Conservation (phyloP, 345 rosid species). For the Carallia pectinifolia region DNA sequence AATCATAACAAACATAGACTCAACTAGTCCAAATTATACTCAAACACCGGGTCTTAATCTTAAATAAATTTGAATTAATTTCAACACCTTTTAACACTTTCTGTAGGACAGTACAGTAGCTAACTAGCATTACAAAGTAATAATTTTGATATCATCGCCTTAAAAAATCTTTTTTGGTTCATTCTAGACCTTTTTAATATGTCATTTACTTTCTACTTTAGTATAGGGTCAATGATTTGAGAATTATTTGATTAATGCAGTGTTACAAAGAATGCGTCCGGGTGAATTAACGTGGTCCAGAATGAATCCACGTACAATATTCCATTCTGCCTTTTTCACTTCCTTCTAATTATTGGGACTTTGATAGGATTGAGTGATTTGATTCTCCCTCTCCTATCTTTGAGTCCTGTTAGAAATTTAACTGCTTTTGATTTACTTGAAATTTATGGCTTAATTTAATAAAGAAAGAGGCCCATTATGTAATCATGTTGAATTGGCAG, state of each 20-base stretch:
- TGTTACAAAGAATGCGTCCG: neutral
- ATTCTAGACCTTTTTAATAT: neutral
- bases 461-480: neutral
- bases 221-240: constrained; percentile 14
- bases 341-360: constrained; percentile 23
- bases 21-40: too few species aligned
- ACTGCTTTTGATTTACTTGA: constrained; percentile 9
- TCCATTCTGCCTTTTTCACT: constrained; percentile 25
- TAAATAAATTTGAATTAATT: neutral
- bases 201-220: neutral
- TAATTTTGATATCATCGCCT: neutral
- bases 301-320: constrained; percentile 19
- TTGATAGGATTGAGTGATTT: constrained; percentile 19
- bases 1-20: too few species aligned
- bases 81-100: neutral
- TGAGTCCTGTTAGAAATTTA: constrained; percentile 1
- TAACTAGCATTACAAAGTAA: neutral
- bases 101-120: too few species aligned
- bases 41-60: too few species aligned
- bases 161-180: neutral
- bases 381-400: constrained; percentile 11
- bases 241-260: constrained; percentile 6
- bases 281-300: constrained; percentile 6
- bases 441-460: constrained; percentile 9
- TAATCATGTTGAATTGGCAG: constrained; percentile 9